Base-by-base conservation (phyloP, 73 alveolate species). In the Paramecium tetraurelia region DNA sequence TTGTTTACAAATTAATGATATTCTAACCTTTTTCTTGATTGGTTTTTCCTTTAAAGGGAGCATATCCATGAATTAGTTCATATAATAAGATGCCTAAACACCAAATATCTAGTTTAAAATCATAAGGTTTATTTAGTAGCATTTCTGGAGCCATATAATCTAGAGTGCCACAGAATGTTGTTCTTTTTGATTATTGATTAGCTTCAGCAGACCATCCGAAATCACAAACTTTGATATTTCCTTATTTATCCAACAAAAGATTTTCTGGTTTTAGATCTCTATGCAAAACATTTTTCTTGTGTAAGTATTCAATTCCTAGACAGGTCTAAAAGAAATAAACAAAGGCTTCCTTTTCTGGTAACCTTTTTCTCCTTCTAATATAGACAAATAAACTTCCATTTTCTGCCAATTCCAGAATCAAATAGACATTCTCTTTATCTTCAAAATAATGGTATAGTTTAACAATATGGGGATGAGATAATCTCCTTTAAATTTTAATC, bases 131-230 rank as follows among this genome's bases (percentile, higher is more conserved):
- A 44, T 95, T 96, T 46, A 86, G 70, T 36, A 98, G 58, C 98
- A 98, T 98, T 93, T 98, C 99, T n/a, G 99, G 99, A 14, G 99
- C 99, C 99, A 98, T 97, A 89, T 98, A 98, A 92, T 98, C 99
- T 58, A 97, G 94, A 16, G 99, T 98, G 6, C 99, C 99, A 83
- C 99, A 97, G 92, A 97, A 98, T 5, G 99, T 98, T 53, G 92
- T 92, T 96, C 99, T 94, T 92, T 95, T 36, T 93, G 96, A 86
- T 58, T 86, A 46, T 94, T 41, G 44, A 12, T 58, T 27, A 20
- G 85, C 76, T 69, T 87, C 93, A 38, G 86, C 86, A 85, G 99
- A 97, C 99, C 99, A 97, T 6, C 99, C 99, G 46, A 98, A 98
- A 96, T 98, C 99, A 41, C 99, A 97, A 38, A 98, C 94, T 86